Evolutionary conservation across 2,329 filamentous ascomycete genomes (phyloP), one percentile per base, ranked within the genome.

Genomic region (Sclerotinia subarctica): DNA sequence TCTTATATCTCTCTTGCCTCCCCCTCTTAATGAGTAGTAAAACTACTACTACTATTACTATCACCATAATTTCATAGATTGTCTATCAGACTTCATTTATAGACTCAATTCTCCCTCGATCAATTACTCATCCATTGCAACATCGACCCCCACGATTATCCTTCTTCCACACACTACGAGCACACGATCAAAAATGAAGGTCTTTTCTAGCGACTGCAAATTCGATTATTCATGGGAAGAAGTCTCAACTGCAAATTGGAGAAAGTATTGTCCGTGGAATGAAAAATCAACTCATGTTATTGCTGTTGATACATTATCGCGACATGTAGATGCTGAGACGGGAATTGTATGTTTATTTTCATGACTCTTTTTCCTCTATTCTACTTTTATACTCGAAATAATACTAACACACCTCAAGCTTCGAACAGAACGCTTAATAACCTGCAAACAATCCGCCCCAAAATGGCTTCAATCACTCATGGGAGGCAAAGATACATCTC

Each of bases 141-240:
- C 44, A 54, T 35, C n/a, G 24, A 26, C n/a, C 63, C 63, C 42
- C 11, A 66, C 53, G 54, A 57, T 57, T 19, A 38, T 47, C 60
- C 57, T 49, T 46, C 52, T 44, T 44, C 56, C 21, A 26, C 57
- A 46, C 21, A 24, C 52, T n/a, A 32, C 21, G 24, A 29, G 66
- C 72, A 74, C 74, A 74, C 74, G 72, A 74, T 65, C 71, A 72
- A 81, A 69, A 64, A 98, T 99, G 95, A 97, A 96, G 86, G 92
- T 98, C 81, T 98, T 98, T 78, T 92, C 92, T 74, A 96, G 93
- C 77, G 84, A 85, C 51, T 92, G 93, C 81, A 93, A 93, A 70
- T 99, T 96, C 82, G 86, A 97, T 82, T 99, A 99, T 85, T 96
- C 94, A 57, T 99, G 95, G 95, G 93, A 97, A 77, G 94, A 98